Evolutionary conservation across 2,329 filamentous ascomycete genomes (phyloP).

Genomic region (Apiospora phragmitis): DNA sequence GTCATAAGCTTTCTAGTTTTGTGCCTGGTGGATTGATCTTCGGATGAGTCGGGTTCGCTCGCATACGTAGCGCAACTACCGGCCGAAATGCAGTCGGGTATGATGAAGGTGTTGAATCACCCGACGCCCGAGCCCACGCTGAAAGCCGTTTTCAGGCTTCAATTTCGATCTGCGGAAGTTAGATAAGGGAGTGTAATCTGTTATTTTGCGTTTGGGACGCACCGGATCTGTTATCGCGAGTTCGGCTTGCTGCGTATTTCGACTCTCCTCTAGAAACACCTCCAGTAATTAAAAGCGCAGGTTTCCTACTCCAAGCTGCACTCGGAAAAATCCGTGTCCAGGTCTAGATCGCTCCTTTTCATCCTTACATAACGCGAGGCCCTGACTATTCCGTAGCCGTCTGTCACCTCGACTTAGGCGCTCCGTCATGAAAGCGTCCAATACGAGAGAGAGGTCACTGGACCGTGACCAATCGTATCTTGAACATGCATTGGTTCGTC

Average conservation of each 20-base stretch:
- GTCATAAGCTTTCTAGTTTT: too few relatives aligned
- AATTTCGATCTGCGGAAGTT: not conserved
- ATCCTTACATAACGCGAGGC: not conserved
- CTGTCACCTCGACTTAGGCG: not conserved
- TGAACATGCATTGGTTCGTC: not conserved
- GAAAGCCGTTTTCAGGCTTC: not conserved
- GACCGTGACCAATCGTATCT: not conserved
- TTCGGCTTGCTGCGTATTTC: not conserved
- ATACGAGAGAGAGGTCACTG: not conserved
- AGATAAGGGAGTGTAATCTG: not conserved
- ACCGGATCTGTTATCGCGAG: not conserved
- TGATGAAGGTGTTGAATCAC: not conserved
- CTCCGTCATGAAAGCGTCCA: not conserved
- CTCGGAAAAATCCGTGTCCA: not conserved
- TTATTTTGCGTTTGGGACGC: not conserved
- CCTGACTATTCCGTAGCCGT: too few relatives aligned
- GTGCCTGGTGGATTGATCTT: not conserved
- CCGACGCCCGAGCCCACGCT: not conserved
- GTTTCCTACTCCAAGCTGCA: not conserved
- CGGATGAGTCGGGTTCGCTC: not conserved
- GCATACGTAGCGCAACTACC: not conserved
- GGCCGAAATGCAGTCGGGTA: not conserved
- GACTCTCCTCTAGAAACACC: not conserved
- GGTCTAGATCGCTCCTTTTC: not conserved
- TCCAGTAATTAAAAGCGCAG: too few relatives aligned